phyloP scores from a whole-genome alignment of 2,329 filamentous ascomycete species.

The Phoma herbarum region DNA sequence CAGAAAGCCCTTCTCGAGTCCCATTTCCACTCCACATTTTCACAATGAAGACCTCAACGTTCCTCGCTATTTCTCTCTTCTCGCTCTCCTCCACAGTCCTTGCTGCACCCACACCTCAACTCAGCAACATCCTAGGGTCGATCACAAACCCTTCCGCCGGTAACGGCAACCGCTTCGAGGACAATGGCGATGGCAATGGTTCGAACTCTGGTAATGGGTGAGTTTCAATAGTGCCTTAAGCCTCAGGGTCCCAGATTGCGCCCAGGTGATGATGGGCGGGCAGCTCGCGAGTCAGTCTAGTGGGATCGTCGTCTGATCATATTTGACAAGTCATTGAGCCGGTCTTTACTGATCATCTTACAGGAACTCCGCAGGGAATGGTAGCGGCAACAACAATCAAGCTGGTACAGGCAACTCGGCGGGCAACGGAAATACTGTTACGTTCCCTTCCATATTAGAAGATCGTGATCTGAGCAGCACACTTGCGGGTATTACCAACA shows the following conservation, averaged over 20 bases:
- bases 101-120: constrained; percentile 28
- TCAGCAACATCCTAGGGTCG: constrained; percentile 21
- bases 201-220: too few species aligned
- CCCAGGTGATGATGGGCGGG: too few species aligned
- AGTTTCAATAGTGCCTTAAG: too few species aligned
- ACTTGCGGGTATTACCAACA: neutral
- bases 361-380: neutral
- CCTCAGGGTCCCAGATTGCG: too few species aligned
- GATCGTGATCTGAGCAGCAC: neutral
- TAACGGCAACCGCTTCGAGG: constrained; percentile 14
- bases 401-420: neutral
- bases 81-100: constrained; percentile 28
- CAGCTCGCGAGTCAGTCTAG: too few species aligned
- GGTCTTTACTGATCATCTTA: too few species aligned
- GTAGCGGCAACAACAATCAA: neutral
- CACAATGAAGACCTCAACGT: constrained; percentile 18
- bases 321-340: too few species aligned
- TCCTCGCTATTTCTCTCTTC: constrained; percentile 25
- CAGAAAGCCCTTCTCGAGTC: neutral
- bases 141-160: constrained; percentile 18
- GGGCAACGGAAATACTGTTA: neutral
- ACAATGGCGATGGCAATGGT: neutral
- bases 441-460: neutral
- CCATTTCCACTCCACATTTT: neutral
- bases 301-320: too few species aligned